Conservation (phyloP, 129 eudicot species). For the Silybum marianum region DNA sequence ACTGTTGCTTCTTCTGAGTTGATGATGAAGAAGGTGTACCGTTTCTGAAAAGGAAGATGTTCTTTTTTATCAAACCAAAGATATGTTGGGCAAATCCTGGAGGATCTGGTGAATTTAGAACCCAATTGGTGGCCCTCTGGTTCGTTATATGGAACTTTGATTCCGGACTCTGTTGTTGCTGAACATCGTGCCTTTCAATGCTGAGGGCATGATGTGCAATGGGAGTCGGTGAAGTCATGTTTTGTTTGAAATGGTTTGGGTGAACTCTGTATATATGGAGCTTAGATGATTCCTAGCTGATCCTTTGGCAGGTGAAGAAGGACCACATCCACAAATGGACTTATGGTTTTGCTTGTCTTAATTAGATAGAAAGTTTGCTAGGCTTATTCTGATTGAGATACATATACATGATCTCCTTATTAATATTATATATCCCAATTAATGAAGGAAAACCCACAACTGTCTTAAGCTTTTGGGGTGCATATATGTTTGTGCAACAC, state of each 20-base stretch:
- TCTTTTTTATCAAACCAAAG: slow-evolving; percentile 33
- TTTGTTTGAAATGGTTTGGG: slow-evolving; percentile 48
- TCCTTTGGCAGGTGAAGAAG: not conserved
- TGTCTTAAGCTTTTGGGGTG: not conserved
- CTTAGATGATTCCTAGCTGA: not conserved
- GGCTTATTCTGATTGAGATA: not conserved
- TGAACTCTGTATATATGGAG: slow-evolving; percentile 37
- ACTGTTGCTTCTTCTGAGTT: slow-evolving; percentile 14
- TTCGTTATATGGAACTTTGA: not conserved
- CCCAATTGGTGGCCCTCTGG: slow-evolving; percentile 51
- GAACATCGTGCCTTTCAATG: slow-evolving; percentile 27
- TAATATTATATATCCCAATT: slow-evolving; percentile 9
- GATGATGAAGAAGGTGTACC: not conserved
- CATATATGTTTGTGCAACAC: not conserved
- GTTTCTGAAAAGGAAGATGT: slow-evolving; percentile 25
- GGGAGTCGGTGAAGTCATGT: slow-evolving; percentile 20
- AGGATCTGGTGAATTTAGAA: slow-evolving; percentile 63
- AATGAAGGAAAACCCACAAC: not conserved
- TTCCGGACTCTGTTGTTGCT: not conserved
- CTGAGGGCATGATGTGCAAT: slow-evolving; percentile 33
- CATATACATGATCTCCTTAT: not conserved
- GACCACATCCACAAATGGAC: slow-evolving; percentile 25
- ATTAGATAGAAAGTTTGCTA: not conserved
- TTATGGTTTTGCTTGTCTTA: not conserved
- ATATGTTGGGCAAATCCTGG: slow-evolving; percentile 45